These are phyloP conservation scores for Strobilomyces confusus DNA, from an alignment of 768 basidiomycete species.

Conservation along the genomic window DNA sequence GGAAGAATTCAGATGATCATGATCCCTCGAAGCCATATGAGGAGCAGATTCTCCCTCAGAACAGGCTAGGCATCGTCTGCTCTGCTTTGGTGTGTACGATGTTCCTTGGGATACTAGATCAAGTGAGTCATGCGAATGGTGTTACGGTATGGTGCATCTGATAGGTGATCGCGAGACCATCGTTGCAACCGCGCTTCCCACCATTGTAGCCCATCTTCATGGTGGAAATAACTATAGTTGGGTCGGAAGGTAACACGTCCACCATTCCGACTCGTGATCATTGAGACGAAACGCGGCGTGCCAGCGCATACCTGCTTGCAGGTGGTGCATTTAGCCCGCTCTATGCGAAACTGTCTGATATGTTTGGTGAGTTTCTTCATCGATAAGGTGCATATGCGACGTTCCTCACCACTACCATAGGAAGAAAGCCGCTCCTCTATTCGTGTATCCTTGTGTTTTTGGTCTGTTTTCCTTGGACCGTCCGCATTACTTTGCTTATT, in stretches of 20 bases:
- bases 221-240: slow-evolving; percentile 64
- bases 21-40: slow-evolving; percentile 38
- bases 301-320: slow-evolving; percentile 69
- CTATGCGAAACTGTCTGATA: slow-evolving; percentile 61
- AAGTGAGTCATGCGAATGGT: slow-evolving; percentile 33
- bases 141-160: neutral
- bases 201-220: slow-evolving; percentile 58
- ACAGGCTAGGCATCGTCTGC: slow-evolving; percentile 19
- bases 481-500: too few species aligned
- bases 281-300: neutral
- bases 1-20: slow-evolving; percentile 30
- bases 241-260: slow-evolving; percentile 56
- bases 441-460: slow-evolving; percentile 63
- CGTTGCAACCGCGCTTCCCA: slow-evolving; percentile 55
- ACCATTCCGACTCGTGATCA: neutral
- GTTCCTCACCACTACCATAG: slow-evolving; percentile 22
- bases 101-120: slow-evolving; percentile 47
- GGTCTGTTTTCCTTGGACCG: slow-evolving; percentile 33
- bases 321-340: slow-evolving; percentile 62
- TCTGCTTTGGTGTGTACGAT: slow-evolving; percentile 25
- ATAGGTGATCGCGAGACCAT: neutral
- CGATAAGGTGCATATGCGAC: neutral
- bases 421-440: slow-evolving; percentile 68
- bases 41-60: slow-evolving; percentile 45
- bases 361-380: slow-evolving; percentile 27